Conservation (phyloP, 2,329 filamentous ascomycete species). For the Chrysosporium keratinophilum region DNA sequence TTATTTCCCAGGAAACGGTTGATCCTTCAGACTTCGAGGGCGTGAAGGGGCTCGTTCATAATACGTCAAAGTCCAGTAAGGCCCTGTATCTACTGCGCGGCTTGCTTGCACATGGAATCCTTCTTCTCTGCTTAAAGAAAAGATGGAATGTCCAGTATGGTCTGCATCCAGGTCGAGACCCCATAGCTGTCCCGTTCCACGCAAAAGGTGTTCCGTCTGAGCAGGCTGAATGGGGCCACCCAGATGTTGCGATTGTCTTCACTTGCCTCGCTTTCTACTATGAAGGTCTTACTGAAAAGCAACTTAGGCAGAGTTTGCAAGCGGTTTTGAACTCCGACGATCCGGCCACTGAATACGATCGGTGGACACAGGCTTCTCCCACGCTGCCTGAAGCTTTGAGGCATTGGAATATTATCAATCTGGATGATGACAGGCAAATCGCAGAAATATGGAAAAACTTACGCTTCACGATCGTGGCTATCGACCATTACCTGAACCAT, state of each 20-base stretch:
- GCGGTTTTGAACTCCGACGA: conserved; percentile 48
- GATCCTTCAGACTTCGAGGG: conserved; percentile 15
- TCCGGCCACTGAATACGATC: conserved; percentile 47
- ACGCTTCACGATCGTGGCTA: conserved; percentile 39
- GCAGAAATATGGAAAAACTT: conserved; percentile 43
- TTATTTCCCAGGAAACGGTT: conserved; percentile 2
- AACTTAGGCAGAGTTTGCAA: conserved; percentile 43
- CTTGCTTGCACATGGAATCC: conserved; percentile 49
- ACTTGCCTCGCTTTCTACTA: conserved; percentile 62
- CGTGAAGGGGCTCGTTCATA: conserved; percentile 20
- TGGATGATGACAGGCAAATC: conserved; percentile 46
- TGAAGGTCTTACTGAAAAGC: conserved; percentile 41
- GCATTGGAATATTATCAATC: conserved; percentile 49
- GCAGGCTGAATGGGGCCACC: conserved; percentile 57
- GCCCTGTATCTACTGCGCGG: conserved; percentile 51
- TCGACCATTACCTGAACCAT: conserved; percentile 53
- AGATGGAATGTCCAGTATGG: conserved; percentile 59
- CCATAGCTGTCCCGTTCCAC: conserved; percentile 52
- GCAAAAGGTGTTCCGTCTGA: conserved; percentile 55
- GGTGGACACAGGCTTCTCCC: conserved; percentile 36
- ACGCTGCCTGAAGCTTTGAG: conserved; percentile 39
- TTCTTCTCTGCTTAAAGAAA: conserved; percentile 51
- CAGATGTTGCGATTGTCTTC: conserved; percentile 54
- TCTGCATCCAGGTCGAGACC: conserved; percentile 40
- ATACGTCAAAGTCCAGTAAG: conserved; percentile 23